Conservation (phyloP, 257 asterid species). For the Nyctanthes arbortristis region DNA sequence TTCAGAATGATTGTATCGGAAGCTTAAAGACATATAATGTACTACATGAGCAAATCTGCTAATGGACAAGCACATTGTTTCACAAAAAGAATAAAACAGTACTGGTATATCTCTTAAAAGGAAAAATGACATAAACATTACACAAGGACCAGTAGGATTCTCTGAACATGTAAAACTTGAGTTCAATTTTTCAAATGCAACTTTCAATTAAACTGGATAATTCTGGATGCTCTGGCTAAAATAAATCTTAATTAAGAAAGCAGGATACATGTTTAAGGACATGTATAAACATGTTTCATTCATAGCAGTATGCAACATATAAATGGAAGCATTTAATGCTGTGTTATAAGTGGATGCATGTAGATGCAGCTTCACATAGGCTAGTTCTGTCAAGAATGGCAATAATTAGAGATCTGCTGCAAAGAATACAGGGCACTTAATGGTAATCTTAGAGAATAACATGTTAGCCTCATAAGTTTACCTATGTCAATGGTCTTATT, state of each 20-base stretch:
- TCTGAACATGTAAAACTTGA: background rate
- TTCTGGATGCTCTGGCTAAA: background rate
- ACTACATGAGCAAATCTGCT: background rate
- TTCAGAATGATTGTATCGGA: background rate
- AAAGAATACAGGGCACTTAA: conserved; percentile 4
- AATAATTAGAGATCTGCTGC: background rate
- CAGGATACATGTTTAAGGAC: background rate
- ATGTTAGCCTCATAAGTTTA: conserved; percentile 24
- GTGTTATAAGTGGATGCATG: background rate
- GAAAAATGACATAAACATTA: too few relatives aligned
- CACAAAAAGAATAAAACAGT: background rate
- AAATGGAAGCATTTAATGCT: background rate
- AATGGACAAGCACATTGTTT: background rate
- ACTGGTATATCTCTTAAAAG: background rate
- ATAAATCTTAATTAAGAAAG: background rate
- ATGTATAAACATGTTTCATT: background rate
- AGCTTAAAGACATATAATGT: background rate
- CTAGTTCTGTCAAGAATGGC: background rate
- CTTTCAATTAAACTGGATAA: conserved; percentile 4
- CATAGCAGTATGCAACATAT: conserved; percentile 7
- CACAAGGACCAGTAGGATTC: background rate
- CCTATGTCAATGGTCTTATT: conserved; percentile 80
- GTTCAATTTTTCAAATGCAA: background rate
- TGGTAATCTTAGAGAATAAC: conserved; percentile 2
- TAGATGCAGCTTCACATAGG: conserved; percentile 4